Evolutionary conservation across 805 yeast genomes (phyloP), one percentile per base, ranked within the genome.

Genomic region (Nakazawaea wickerhamii): DNA sequence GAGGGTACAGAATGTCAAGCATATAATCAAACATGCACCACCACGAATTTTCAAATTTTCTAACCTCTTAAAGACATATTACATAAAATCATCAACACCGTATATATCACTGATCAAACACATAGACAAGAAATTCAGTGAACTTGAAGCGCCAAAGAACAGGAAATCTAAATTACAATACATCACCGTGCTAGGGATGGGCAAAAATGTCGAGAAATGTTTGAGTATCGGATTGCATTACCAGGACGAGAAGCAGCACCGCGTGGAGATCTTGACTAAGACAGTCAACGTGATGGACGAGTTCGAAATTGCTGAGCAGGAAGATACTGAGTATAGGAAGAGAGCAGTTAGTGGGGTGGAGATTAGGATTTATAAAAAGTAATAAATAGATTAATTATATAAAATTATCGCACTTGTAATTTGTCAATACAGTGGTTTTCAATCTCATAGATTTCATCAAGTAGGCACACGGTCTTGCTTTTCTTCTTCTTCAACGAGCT

Each of bases 211-310:
- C 8, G 79, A 73, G 38, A 81, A 75, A 52, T 77, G 81, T 0
- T 47, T 84, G n/a, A 65, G 79, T 11, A 48, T 89, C 1, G 95
- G 77, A 0, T 57, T 77, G 21, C 72, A 78, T 52, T 83, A 80
- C 54, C 74, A 75, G 50, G 64, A 62, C 13, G 71, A 73, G 26
- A 63, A 69, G 31, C 69, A 72, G 7, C 65, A 72, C 54, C 65
- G 55, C 45, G 76, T 85, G 7, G 87, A 83, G 10, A 53, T 84
- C 1, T 57, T 61, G 22, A 88, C 96, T 0, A 79, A 73, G 19
- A 77, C 82, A 4, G 70, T 83, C 0, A 73, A 74, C 20, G 89
- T 88, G 0, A 55, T 85, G 20, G 96, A 89, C 59, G 95, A 87
- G 59, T 68, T 79, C 36, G 37, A 27, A 39, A 28, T 30, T 13